Evolutionary conservation across 1,284 basidiomycete genomes (phyloP).

Genomic region (Trichosporon asahii): DNA sequence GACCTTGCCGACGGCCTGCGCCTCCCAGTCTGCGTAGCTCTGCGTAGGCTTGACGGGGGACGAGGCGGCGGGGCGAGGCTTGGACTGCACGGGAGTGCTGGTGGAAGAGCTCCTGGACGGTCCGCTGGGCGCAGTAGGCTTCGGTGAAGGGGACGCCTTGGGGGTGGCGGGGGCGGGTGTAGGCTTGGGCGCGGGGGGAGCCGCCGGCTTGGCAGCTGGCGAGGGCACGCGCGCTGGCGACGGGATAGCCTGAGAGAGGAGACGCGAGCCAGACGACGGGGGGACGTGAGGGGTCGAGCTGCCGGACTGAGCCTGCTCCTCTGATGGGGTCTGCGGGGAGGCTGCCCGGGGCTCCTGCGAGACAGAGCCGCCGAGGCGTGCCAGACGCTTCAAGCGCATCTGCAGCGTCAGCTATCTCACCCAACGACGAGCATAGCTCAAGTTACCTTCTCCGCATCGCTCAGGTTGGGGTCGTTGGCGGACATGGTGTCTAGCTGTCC

Average conservation of each 20-base stretch:
- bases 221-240: constrained; percentile 7
- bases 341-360: constrained; percentile 13
- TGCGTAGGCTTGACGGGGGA: constrained; percentile 4
- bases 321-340: constrained; percentile 5
- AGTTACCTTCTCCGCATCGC: constrained; percentile 48
- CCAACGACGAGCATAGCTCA: not conserved
- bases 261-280: constrained; percentile 14
- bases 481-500: constrained; percentile 26
- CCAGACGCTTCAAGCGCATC: constrained; percentile 84
- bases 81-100: not conserved
- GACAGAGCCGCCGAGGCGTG: constrained; percentile 61
- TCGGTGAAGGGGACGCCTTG: constrained; percentile 5
- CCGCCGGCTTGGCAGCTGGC: constrained; percentile 12
- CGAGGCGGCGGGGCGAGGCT: not conserved
- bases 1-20: constrained; percentile 63
- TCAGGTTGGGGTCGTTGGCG: constrained; percentile 29
- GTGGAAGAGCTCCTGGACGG: constrained; percentile 20
- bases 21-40: constrained; percentile 69
- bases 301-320: constrained; percentile 16
- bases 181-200: constrained; percentile 40
- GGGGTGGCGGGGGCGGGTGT: constrained; percentile 16
- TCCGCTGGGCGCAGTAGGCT: not conserved
- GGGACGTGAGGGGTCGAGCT: constrained; percentile 12
- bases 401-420: constrained; percentile 43
- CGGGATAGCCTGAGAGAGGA: constrained; percentile 11